A percentile compares a stretch with the other conserved stretches of the same genome.
phyloP scores from a whole-genome alignment of 257 asterid genomes.

The Plectranthus barbatus region DNA sequence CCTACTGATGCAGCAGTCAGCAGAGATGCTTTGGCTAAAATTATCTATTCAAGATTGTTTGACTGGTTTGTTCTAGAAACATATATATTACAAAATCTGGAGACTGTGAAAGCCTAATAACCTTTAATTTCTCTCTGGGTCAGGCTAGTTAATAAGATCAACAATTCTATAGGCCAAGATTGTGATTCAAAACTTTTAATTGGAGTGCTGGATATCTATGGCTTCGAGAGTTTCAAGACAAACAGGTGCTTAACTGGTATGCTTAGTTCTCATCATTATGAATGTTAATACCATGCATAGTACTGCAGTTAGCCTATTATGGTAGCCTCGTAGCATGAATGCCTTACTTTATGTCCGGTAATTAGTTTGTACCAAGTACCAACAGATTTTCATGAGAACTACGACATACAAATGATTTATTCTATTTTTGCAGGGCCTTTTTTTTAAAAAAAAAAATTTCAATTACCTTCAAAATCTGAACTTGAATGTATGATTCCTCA shows the following conservation, averaged over 20 bases:
- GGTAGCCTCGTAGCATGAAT: conserved; percentile 2
- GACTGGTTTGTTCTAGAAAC: conserved; percentile 59
- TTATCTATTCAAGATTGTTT: conserved; percentile 69
- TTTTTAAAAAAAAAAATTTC: not conserved
- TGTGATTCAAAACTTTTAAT: conserved; percentile 58
- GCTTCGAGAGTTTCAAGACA: conserved; percentile 97
- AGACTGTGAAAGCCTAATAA: not conserved
- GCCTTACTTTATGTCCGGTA: not conserved
- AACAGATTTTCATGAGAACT: not conserved
- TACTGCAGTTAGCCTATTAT: conserved; percentile 24
- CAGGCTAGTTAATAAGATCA: conserved; percentile 90
- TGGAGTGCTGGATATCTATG: conserved; percentile 94
- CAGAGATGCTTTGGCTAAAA: conserved; percentile 85
- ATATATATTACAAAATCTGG: not conserved
- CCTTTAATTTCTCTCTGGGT: conserved; percentile 7
- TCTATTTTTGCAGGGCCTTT: not conserved
- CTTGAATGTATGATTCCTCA: not conserved
- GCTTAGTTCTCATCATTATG: conserved; percentile 64
- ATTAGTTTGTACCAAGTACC: not conserved
- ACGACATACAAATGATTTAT: not conserved
- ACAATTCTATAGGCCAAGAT: conserved; percentile 87
- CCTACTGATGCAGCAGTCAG: conserved; percentile 62
- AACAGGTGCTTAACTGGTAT: conserved; percentile 99
- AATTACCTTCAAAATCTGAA: not conserved
- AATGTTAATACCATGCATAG: conserved; percentile 36